phyloP scores from a whole-genome alignment of 805 yeast species.

The Ogataea polymorpha region DNA sequence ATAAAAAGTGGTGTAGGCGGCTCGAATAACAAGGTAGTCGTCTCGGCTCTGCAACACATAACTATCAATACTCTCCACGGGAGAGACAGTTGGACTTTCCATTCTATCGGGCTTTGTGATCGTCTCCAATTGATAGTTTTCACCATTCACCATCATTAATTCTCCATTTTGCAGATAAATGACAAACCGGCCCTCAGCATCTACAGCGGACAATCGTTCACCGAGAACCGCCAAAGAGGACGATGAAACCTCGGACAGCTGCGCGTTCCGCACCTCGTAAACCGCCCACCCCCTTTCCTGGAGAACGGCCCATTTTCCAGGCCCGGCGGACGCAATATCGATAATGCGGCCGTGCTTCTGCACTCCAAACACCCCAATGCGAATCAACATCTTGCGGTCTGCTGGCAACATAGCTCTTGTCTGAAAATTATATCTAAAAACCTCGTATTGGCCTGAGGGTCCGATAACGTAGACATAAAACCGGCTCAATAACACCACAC shows the following conservation, averaged over 20 bases:
- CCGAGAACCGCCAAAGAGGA: slow-evolving; percentile 25
- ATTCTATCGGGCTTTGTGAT: too few relatives aligned
- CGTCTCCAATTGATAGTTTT: neutral
- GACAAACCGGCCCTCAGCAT: slow-evolving; percentile 9
- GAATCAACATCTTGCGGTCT: slow-evolving; percentile 11
- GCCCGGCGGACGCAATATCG: slow-evolving; percentile 11
- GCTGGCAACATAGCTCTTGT: slow-evolving; percentile 7
- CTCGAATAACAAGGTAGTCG: neutral
- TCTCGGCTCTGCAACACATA: slow-evolving; percentile 6
- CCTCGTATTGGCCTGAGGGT: slow-evolving; percentile 18
- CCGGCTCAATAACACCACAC: slow-evolving; percentile 20
- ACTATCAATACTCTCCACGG: neutral
- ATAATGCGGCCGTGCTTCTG: slow-evolving; percentile 21
- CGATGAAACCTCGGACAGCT: slow-evolving; percentile 19
- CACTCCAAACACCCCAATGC: slow-evolving; percentile 17
- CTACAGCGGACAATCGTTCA: slow-evolving; percentile 5
- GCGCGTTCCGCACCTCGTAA: slow-evolving; percentile 16
- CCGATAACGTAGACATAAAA: slow-evolving; percentile 21
- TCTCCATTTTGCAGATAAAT: slow-evolving; percentile 22
- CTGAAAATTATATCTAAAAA: slow-evolving; percentile 15
- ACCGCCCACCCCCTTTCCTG: slow-evolving; percentile 33
- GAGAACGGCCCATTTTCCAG: slow-evolving; percentile 20
- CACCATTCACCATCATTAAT: neutral
- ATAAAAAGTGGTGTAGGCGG: slow-evolving; percentile 8
- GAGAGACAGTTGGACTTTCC: too few relatives aligned